These are phyloP conservation scores for Davidsoniella virescens DNA, from an alignment of 2,329 filamentous ascomycete genomes.

Conservation along the genomic window DNA sequence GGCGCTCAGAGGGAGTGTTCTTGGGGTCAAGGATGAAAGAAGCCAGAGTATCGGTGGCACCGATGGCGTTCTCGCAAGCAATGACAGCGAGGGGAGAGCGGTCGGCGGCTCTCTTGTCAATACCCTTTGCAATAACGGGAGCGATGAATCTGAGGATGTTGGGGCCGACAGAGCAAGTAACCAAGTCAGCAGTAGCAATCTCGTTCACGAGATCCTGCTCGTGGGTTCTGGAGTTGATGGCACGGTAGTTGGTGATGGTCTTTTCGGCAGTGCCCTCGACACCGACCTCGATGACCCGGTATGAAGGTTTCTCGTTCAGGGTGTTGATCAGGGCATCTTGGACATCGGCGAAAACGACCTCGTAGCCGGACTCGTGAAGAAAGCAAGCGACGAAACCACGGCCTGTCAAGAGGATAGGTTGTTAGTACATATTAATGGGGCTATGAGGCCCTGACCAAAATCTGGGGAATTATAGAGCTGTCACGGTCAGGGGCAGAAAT, in stretches of 20 bases:
- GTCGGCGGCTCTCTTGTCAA: slow-evolving; percentile 53
- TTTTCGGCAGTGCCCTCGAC: slow-evolving; percentile 65
- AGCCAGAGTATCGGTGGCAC: slow-evolving; percentile 77
- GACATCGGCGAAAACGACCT: slow-evolving; percentile 94
- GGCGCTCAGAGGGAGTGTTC: slow-evolving; percentile 52
- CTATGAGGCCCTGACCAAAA: not conserved
- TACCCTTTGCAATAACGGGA: slow-evolving; percentile 85
- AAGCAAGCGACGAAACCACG: slow-evolving; percentile 82
- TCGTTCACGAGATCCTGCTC: slow-evolving; percentile 68
- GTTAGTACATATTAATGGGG: slow-evolving; percentile 4
- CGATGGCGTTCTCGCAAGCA: slow-evolving; percentile 95
- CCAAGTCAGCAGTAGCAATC: slow-evolving; percentile 73
- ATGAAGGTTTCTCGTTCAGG: slow-evolving; percentile 59
- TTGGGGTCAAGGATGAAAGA: slow-evolving; percentile 59
- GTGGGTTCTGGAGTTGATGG: slow-evolving; percentile 84
- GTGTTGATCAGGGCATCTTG: slow-evolving; percentile 66
- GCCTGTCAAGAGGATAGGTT: slow-evolving; percentile 20
- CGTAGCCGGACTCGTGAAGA: slow-evolving; percentile 85
- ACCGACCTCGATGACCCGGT: slow-evolving; percentile 87
- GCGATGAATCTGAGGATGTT: slow-evolving; percentile 95
- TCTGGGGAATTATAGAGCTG: not conserved
- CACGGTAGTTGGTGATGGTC: slow-evolving; percentile 86
- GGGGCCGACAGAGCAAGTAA: slow-evolving; percentile 93
- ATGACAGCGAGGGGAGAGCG: slow-evolving; percentile 69
- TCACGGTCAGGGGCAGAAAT: not conserved